phyloP scores from a whole-genome alignment of 164 flowering plant genomes.

The Liriodendron chinense region DNA sequence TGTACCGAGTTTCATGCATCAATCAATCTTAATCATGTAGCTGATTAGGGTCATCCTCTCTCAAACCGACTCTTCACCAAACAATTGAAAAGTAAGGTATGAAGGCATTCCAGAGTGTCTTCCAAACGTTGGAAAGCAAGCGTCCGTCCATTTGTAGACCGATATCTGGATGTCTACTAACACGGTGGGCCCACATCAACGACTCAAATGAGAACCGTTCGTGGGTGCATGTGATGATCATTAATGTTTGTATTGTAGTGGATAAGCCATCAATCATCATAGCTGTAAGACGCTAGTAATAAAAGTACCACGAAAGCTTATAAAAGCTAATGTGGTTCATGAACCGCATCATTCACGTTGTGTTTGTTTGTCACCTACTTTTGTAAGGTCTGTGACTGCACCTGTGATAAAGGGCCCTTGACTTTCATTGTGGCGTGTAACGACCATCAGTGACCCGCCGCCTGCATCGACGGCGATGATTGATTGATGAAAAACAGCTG shows the following conservation, averaged over 20 bases:
- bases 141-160: neutral
- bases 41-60: neutral
- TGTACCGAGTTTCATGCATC: neutral
- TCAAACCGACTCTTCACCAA: constrained; percentile 9
- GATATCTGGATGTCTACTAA: neutral
- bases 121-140: neutral
- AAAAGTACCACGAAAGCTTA: neutral
- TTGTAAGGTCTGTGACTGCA: neutral
- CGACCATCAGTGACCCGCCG: neutral
- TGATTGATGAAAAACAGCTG: neutral
- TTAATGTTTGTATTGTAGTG: neutral
- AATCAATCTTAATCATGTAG: neutral
- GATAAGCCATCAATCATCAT: neutral
- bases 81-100: neutral
- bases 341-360: neutral
- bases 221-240: constrained; percentile 1
- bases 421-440: neutral
- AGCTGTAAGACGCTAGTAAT: neutral
- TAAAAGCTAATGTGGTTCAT: neutral
- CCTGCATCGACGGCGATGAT: neutral
- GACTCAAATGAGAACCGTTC: neutral
- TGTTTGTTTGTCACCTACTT: neutral
- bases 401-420: neutral
- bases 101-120: neutral
- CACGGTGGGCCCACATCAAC: neutral